Evolutionary conservation across 176 grass and related monocot species (phyloP), one percentile per base, ranked within the genome.

Genomic region (Puya raimondii): DNA sequence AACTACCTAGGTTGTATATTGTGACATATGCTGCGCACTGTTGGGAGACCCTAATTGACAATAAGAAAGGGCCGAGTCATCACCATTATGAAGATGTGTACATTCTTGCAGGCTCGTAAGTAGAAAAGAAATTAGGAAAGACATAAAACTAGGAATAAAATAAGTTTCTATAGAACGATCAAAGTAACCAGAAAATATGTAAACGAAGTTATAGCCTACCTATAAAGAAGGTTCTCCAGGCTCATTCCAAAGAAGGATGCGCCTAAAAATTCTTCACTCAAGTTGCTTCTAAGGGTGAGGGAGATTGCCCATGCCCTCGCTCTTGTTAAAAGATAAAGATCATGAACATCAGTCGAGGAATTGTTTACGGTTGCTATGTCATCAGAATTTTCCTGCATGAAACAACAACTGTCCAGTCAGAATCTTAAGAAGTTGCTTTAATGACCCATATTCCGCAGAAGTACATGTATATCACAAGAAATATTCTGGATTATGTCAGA

Each of bases 301-400:
- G 87, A 84, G 21, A 93, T 75, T 71, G 87, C 72, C 89, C 85
- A 99, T 72, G 94, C 89, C 49, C 84, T 80, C 52, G 89, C 84
- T 27, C 26, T 68, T 61, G 89, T 99, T 83, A 99, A 78, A 51
- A 99, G 73, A 82, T 74, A 83, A 2, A 50, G 50, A 82, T 86
- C 70, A 68, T 51, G 51, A 48, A 59, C 70, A 74, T 57, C 76
- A 66, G 22, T 67, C 10, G 51, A n/a, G 10, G 70, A 16, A 1
- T 20, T 65, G 70, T 74, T 65, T 88, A 17, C 49, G 66, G 64
- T 49, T 74, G 78, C 81, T 81, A 77, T 15, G 59, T 63, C 53
- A 25, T 27, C 79, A 9, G 57, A 23, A 69, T 3, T 78, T 23
- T 82, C 87, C 89, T 99, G 75, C 53, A 63, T 47, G 63, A 63